Conservation (phyloP, 2,329 filamentous ascomycete species). For the Aspergillus niger region DNA sequence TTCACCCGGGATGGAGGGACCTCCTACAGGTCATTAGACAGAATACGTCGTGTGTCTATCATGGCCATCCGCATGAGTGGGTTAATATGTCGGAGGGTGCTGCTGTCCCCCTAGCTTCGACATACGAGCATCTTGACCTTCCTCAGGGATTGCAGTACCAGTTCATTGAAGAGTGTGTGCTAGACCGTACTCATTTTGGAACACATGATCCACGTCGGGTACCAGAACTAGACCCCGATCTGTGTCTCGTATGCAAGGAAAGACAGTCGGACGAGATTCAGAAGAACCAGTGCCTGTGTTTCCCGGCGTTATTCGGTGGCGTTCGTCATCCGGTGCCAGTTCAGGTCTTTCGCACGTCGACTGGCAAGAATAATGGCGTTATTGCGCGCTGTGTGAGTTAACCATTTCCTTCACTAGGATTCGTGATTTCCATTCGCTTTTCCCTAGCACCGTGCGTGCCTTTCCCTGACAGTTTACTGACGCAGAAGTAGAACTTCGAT, state of each 20-base stretch:
- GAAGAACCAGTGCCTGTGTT: slow-evolving; percentile 56
- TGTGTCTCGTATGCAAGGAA: slow-evolving; percentile 51
- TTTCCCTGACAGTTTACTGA: no score
- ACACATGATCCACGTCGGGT: slow-evolving; percentile 53
- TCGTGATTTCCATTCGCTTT: no score
- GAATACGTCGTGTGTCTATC: slow-evolving; percentile 13
- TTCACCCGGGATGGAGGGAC: slow-evolving; percentile 57
- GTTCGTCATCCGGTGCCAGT: slow-evolving; percentile 48
- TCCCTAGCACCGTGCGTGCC: no score
- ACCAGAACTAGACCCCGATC: slow-evolving; percentile 34
- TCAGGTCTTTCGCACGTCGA: slow-evolving; percentile 55
- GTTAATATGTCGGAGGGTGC: slow-evolving; percentile 18
- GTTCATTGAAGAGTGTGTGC: slow-evolving; percentile 48
- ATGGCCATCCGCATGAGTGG: slow-evolving; percentile 31
- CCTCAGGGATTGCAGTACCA: slow-evolving; percentile 24
- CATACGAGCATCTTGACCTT: slow-evolving; percentile 25
- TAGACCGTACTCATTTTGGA: slow-evolving; percentile 54
- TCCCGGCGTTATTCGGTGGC: slow-evolving; percentile 55
- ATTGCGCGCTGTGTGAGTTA: slow-evolving; percentile 24
- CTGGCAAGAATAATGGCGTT: slow-evolving; percentile 59
- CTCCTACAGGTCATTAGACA: slow-evolving; percentile 36
- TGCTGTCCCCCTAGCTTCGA: slow-evolving; percentile 20
- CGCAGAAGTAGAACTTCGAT: slow-evolving; percentile 43
- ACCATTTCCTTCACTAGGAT: no score
- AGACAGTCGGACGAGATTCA: slow-evolving; percentile 54